Evolutionary conservation across 495 filamentous ascomycete genomes (phyloP), one percentile per base, ranked within the genome.

Genomic region (Hyaloscypha finlandica): DNA sequence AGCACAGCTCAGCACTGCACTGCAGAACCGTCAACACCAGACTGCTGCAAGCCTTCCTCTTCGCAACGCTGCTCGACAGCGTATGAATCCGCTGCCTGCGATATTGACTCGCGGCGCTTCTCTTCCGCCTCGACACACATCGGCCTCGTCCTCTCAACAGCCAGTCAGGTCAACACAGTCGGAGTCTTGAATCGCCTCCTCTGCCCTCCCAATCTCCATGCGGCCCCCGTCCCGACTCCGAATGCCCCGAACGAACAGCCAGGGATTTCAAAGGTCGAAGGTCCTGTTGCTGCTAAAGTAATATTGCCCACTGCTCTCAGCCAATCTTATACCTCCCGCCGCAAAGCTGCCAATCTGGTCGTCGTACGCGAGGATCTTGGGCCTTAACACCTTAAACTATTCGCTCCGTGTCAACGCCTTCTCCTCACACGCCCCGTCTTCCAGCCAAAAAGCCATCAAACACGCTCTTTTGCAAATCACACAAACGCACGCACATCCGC

Each of bases 381-480:
- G 51, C 35, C 52, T 39, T 29, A 52, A 66, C 33, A 37, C 63
- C 67, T 58, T 62, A 45, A 55, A 39, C 19, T 37, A 29, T 32
- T 59, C 33, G 35, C 59, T 63, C 39, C 20, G 64, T 59, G 58
- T 51, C 35, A 66, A 65, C 60, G 57, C 65, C 59, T 64, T 57
- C 58, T 59, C 39, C 59, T 66, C 42, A 42, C 30, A 45, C 37
- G 16, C 63, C 59, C 59, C 65, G 53, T 59, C n/a, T 32, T 57
- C 60, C 67, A 64, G 63, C 66, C 70, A 64, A 12, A 59, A 61
- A 67, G 68, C 70, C 64, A 31, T 65, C 70, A 72, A 54, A 67
- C 71, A 70, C 71, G 55, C 66, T 70, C 71, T 66, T 73, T 71
- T 68, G 54, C 68, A 61, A 61, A 62, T 64, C 71, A 59, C 32